Percentiles rank a stretch among this genome's conserved stretches.
Conservation (phyloP, 192 early-diverging fungal genomes). For the Spizellomyces punctatus region DNA sequence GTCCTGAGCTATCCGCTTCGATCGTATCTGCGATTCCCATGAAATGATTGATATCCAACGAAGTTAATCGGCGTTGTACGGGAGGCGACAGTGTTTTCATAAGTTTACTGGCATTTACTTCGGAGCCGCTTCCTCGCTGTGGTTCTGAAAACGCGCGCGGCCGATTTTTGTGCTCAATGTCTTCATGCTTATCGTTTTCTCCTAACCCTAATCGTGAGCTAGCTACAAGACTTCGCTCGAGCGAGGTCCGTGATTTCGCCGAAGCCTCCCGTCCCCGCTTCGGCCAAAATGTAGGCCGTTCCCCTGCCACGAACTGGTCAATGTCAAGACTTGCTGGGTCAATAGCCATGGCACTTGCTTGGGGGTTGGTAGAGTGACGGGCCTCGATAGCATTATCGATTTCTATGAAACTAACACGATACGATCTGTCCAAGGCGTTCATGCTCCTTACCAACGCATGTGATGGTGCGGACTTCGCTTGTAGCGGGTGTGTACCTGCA, state of each 20-base stretch:
- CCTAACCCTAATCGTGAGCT: background rate
- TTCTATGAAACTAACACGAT: constrained; percentile 13
- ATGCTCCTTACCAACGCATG: background rate
- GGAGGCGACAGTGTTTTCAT: background rate
- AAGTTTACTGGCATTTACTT: background rate
- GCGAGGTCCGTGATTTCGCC: background rate
- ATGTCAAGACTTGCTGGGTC: constrained; percentile 18
- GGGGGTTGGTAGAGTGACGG: constrained; percentile 1
- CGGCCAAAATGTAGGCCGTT: constrained; percentile 13
- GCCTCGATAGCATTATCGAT: constrained; percentile 1
- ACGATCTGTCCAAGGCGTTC: background rate
- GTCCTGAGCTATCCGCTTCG: constrained; percentile 11
- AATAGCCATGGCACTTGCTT: background rate
- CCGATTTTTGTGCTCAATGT: background rate
- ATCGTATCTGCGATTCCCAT: constrained; percentile 28
- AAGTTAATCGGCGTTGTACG: constrained; percentile 13
- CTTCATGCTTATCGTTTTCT: no score
- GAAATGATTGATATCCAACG: constrained; percentile 25
- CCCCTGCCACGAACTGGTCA: constrained; percentile 20
- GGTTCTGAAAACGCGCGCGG: constrained; percentile 1
- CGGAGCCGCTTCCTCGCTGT: background rate
- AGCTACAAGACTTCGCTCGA: background rate
- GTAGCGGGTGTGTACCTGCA: background rate
- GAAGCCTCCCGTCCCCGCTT: background rate
- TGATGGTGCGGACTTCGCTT: background rate